A percentile compares a stretch with the other conserved stretches of the same genome.
These are phyloP conservation scores for Cytospora schulzeri DNA, from an alignment of 2,329 filamentous ascomycete species.

Conservation along the genomic window DNA sequence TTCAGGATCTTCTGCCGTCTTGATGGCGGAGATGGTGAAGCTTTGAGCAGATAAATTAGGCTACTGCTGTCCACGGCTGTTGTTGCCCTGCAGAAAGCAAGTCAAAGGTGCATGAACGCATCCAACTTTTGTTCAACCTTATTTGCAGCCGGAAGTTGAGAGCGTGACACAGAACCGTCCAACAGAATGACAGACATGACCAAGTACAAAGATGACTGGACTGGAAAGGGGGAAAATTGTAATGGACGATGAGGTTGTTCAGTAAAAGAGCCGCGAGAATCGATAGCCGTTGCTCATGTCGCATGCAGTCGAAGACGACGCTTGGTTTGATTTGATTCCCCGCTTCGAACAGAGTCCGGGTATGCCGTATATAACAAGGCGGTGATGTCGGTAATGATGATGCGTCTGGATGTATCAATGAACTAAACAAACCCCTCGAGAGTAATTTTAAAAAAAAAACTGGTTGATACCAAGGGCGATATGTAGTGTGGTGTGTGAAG, in stretches of 20 bases:
- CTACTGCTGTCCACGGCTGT: slow-evolving; percentile 25
- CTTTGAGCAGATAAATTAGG: slow-evolving; percentile 20
- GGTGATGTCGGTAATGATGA: neutral
- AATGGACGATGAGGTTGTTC: neutral
- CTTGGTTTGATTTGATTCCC: neutral
- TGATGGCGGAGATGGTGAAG: slow-evolving; percentile 23
- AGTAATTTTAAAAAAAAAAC: neutral
- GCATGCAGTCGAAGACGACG: neutral
- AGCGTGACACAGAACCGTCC: slow-evolving; percentile 19
- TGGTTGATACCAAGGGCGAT: neutral
- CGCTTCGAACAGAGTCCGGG: slow-evolving; percentile 9
- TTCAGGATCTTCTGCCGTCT: slow-evolving; percentile 20
- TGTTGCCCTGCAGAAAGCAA: slow-evolving; percentile 29
- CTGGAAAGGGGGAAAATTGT: neutral
- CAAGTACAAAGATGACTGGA: neutral
- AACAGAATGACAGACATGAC: neutral
- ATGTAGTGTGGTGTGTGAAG: neutral
- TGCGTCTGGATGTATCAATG: neutral
- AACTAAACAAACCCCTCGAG: too few species aligned
- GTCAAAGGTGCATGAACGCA: slow-evolving; percentile 30
- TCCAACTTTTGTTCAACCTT: slow-evolving; percentile 21
- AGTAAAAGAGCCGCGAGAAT: neutral
- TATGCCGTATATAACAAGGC: neutral
- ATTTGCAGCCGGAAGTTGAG: slow-evolving; percentile 13
- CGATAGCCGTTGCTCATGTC: neutral